Evolutionary conservation across 139 green algal species (phyloP).

Genomic region (Chlamydomonas urium): DNA sequence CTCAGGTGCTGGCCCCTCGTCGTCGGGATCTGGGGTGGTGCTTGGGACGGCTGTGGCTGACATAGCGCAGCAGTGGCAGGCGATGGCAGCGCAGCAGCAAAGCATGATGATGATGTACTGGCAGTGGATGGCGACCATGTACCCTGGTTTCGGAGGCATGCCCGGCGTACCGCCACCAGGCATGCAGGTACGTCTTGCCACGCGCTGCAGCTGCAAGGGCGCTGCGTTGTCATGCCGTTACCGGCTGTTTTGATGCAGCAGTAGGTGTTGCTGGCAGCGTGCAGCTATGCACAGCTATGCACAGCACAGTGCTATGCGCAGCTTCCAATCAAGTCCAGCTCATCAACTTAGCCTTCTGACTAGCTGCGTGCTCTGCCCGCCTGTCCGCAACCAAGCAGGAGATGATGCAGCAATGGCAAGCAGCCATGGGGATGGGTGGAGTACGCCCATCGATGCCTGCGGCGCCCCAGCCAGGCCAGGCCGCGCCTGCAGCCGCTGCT

Average conservation of each 20-base stretch:
- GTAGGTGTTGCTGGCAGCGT: background rate
- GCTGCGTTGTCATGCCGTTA: background rate
- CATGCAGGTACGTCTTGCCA: background rate
- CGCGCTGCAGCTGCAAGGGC: background rate
- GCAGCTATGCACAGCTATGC: background rate
- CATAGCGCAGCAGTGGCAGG: slow-evolving; percentile 48
- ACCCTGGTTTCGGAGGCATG: background rate
- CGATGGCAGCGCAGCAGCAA: slow-evolving; percentile 41
- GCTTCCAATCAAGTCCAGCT: too few relatives aligned
- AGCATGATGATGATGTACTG: slow-evolving; percentile 39
- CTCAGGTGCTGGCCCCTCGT: background rate
- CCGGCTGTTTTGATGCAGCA: background rate
- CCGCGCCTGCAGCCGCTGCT: too few relatives aligned
- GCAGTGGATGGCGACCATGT: slow-evolving; percentile 34
- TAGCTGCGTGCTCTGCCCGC: too few relatives aligned
- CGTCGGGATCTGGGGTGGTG: slow-evolving; percentile 12
- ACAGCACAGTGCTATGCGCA: too few relatives aligned
- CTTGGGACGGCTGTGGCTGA: slow-evolving; percentile 37
- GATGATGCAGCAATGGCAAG: too few relatives aligned
- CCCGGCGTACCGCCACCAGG: background rate
- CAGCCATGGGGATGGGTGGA: too few relatives aligned
- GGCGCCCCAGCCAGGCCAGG: too few relatives aligned
- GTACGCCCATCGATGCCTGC: too few relatives aligned
- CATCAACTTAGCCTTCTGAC: too few relatives aligned
- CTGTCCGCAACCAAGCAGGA: too few relatives aligned